Evolutionary conservation across 345 rosid genomes (phyloP), one percentile per base, ranked within the genome.

Genomic region (Acer campestre): DNA sequence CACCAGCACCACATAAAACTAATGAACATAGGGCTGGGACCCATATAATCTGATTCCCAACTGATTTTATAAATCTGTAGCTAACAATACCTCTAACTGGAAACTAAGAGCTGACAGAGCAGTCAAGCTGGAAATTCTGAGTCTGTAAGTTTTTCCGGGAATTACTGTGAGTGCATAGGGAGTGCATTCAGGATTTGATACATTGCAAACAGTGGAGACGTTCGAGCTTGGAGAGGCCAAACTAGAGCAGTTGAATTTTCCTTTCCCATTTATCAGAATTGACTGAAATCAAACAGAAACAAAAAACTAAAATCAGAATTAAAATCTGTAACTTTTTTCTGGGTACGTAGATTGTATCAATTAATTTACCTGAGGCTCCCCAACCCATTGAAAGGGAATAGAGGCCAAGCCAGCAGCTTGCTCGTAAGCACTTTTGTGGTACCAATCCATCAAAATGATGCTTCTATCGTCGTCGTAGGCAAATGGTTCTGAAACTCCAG

Each of bases 391-490:
- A 69, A 93, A 94, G 56, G 87, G 77, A 38, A 73, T 73, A 18
- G 95, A 82, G 48, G 92, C 82, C 61, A 94, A 82, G 68, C 92
- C 97, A 0, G 82, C 77, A 10, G 91, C 85, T 75, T 86, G 89
- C 68, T 93, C 98, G 2, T 82, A 83, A 62, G 91, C 62, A 74
- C 90, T 85, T 49, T 86, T 82, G 70, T 92, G 98, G 80, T 84
- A 94, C 98, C 92, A 92, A 72, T 94, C 94, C 29, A 75, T 89
- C 44, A 94, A 87, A 72, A 92, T 86, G 75, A 92, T 78, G 80
- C 87, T 91, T 31, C 86, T 65, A 74, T 92, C 96, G 29, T 90
- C 80, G 79, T 92, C 90, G 13, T 88, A 92, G 0, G 58, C 25
- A 38, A 90, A 94, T 2, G 98, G 98, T 66, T 92, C 96, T 0